Evolutionary conservation across 768 basidiomycete genomes (phyloP).

Genomic region (button mushroom (Agaricus bisporus)): DNA sequence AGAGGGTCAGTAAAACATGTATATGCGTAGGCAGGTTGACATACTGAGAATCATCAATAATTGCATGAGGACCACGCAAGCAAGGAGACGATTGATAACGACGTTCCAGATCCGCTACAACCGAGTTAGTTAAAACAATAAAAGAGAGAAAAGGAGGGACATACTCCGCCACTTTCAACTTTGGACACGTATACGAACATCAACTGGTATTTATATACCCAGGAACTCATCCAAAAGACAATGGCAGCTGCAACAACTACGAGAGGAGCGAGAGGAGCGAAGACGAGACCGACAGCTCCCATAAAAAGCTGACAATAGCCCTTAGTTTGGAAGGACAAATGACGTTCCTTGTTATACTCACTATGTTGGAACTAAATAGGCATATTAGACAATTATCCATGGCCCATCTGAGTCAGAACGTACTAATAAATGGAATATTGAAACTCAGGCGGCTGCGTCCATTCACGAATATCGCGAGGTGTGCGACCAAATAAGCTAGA

Average conservation of each 20-base stretch:
- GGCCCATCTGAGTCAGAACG: conserved; percentile 25
- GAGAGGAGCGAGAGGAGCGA: conserved; percentile 90
- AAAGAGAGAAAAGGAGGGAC: conserved; percentile 22
- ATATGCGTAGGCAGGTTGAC: conserved; percentile 21
- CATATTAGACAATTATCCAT: conserved; percentile 3
- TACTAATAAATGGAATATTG: conserved; percentile 83
- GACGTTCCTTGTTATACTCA: conserved; percentile 23
- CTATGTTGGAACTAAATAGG: conserved; percentile 47
- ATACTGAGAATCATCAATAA: conserved; percentile 78
- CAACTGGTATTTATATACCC: conserved; percentile 94
- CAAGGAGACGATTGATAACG: conserved; percentile 82
- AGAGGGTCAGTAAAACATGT: conserved; percentile 10
- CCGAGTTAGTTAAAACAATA: conserved; percentile 3
- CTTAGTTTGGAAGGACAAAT: not conserved
- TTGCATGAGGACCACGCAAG: conserved; percentile 83
- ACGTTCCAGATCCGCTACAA: conserved; percentile 87
- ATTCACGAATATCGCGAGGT: conserved; percentile 84
- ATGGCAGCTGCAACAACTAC: conserved; percentile 77
- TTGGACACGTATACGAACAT: conserved; percentile 90
- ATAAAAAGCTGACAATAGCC: conserved; percentile 59
- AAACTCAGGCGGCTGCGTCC: conserved; percentile 87
- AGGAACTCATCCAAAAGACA: conserved; percentile 83
- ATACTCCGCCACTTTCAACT: conserved; percentile 89
- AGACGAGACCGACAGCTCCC: conserved; percentile 90
- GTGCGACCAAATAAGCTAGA: conserved; percentile 77